These are phyloP conservation scores for Pseudogymnoascus sp. DNA, from an alignment of 2,329 filamentous ascomycete genomes.

Conservation along the genomic window DNA sequence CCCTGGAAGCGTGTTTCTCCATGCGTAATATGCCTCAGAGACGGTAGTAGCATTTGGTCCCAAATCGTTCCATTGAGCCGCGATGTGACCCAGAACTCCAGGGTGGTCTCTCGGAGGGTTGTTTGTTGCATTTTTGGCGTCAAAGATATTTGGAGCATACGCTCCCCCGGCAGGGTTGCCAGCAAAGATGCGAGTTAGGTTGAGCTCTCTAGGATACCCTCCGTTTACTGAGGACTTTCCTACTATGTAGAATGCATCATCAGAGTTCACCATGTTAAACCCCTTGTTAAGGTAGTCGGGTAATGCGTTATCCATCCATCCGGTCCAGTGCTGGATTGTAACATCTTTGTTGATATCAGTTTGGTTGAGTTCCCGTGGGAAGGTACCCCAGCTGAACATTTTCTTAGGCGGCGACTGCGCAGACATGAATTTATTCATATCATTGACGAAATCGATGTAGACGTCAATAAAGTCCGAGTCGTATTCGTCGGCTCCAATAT, in stretches of 20 bases:
- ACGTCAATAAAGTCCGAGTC: constrained; percentile 36
- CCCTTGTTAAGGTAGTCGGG: constrained; percentile 31
- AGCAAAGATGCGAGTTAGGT: constrained; percentile 36
- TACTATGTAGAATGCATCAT: constrained; percentile 45
- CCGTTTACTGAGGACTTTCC: constrained; percentile 37
- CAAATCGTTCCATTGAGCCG: constrained; percentile 48
- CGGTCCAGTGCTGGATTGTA: constrained; percentile 49
- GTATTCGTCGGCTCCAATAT: constrained; percentile 52
- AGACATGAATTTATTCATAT: constrained; percentile 41
- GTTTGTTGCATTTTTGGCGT: constrained; percentile 39
- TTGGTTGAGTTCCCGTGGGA: constrained; percentile 34
- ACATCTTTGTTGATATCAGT: constrained; percentile 38
- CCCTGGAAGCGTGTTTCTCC: constrained; percentile 42
- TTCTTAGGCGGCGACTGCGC: constrained; percentile 32
- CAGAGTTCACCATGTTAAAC: constrained; percentile 46
- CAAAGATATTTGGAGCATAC: constrained; percentile 44
- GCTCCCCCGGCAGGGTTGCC: constrained; percentile 31
- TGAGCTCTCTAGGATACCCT: constrained; percentile 40
- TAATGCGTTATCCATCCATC: constrained; percentile 43
- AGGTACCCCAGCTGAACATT: constrained; percentile 50
- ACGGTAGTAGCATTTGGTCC: constrained; percentile 44
- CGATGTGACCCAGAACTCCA: constrained; percentile 40
- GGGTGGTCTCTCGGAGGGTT: constrained; percentile 37
- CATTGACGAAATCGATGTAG: constrained; percentile 47
- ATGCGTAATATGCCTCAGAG: constrained; percentile 45